Evolutionary conservation across 768 basidiomycete species (phyloP), one percentile per base, ranked within the genome.

Genomic region (Leccinum barrowsii): DNA sequence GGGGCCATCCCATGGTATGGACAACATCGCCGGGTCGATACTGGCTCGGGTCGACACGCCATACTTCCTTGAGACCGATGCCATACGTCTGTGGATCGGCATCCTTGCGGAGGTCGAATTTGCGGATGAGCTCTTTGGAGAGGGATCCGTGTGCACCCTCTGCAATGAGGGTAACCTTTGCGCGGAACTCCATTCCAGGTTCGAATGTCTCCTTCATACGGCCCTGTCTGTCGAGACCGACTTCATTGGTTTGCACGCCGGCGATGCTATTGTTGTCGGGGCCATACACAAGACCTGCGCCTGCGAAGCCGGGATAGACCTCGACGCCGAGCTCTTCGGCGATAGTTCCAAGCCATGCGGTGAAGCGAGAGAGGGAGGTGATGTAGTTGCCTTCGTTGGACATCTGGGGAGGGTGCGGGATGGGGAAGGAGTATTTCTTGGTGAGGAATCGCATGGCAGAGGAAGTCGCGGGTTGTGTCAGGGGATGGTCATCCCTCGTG

Each of bases 371-470:
- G 30, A 98, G 84, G 2, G 94, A 96, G 42, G 91, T 76, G 68
- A 98, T 86, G 72, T 92, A 98, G 75, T 98, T 99, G 50, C 95
- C 89, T 28, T 88, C 82, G 79, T 97, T 97, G 67, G 80, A 78
- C 97, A 99, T 99, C 73, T 98, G 95, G 0, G 96, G 95, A 4
- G 97, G 96, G 69, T 98, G 95, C 0, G 94, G 97, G 50, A 98
- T 84, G 12, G 92, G 93, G 60, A 94, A 75, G 11, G 89, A 82
- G 55, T 70, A 68, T 15, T 78, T 84, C 19, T 78, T 59, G 11
- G 95, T 94, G 61, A 99, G 80, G 69, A 85, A 92, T 46, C 90
- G 85, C 96, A 99, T 98, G 11, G 78, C 74, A 22, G 88, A 90
- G 26, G 83, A 85, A 0, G 82, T 86, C 0, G 94, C 92, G 0